Evolutionary conservation across 257 asterid genomes (phyloP), one percentile per base, ranked within the genome.

Genomic region (Plantago elongata): DNA sequence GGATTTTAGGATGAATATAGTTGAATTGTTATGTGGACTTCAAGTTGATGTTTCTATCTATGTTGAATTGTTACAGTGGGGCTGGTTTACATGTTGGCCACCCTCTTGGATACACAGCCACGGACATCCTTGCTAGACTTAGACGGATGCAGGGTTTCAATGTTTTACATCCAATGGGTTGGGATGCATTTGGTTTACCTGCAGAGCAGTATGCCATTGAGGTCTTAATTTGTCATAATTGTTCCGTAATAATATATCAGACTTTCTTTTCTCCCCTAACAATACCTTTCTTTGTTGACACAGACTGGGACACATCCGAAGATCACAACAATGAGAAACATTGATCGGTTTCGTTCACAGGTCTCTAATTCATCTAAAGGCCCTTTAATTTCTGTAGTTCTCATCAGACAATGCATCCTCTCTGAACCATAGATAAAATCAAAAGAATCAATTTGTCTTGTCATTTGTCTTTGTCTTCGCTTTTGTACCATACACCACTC

Each of bases 151-250:
- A 85, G 73, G 99, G 99, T 42, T 89, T 80, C 81, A 93, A 93
- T 62, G 99, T 93, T 58, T 76, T 93, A 84, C 96, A 93, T 65
- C 99, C 96, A 62, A 93, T 93, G 99, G 99, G 99, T 54, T 93
- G 99, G 99, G 99, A 93, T 81, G 99, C 99, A 5, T 93, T 93
- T 77, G 96, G 99, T 72, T 84, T 93, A 71, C 99, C 99, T 38
- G 99, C 99, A 45, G 99, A 93, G 75, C 99, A 93, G 67, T 93
- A 93, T 72, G 99, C 99, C 55, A 85, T 93, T 69, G 90, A 93
- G 83, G 99, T 89, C 49, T 51, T 70, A 60, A 51, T 47, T 37
- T 55, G 34, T 52, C 55, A 55, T 27, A 8, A 10, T 40, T 50
- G 5, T 50, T 48, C 29, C 40, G 47, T 57, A 17, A 44, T 40